Percentiles rank a stretch among this genome's conserved stretches.
phyloP scores from a whole-genome alignment of 1,284 basidiomycete genomes.

The Rhodofomes roseus region DNA sequence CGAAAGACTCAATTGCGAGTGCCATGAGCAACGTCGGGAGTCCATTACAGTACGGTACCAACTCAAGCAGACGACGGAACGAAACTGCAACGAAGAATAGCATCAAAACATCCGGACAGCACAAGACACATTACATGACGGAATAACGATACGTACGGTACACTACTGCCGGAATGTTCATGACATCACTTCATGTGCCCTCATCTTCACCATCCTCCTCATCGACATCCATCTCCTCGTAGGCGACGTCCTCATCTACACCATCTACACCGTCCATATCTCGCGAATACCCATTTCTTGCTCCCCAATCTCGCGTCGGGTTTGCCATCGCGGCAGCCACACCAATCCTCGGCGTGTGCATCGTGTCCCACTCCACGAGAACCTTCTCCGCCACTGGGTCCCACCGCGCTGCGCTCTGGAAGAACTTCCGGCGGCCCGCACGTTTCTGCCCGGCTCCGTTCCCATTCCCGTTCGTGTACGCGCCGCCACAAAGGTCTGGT shows the following conservation, averaged over 20 bases:
- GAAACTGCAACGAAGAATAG: too few species aligned
- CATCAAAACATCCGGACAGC: too few species aligned
- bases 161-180: background rate
- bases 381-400: slow-evolving; percentile 26
- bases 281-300: slow-evolving; percentile 9
- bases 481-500: slow-evolving; percentile 21
- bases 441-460: slow-evolving; percentile 9
- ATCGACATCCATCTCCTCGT: slow-evolving; percentile 17
- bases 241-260: slow-evolving; percentile 18
- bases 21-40: too few species aligned
- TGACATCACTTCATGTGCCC: too few species aligned
- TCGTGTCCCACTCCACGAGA: slow-evolving; percentile 7
- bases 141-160: slow-evolving; percentile 1
- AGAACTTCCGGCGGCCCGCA: slow-evolving; percentile 43
- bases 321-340: slow-evolving; percentile 17
- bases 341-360: slow-evolving; percentile 8
- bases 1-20: too few species aligned
- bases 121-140: background rate
- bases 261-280: slow-evolving; percentile 2
- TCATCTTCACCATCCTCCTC: slow-evolving; percentile 4
- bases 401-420: slow-evolving; percentile 47
- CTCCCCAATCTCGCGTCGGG: slow-evolving; percentile 3
- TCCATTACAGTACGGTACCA: too few species aligned
- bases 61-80: too few species aligned
- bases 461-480: slow-evolving; percentile 19